These are phyloP conservation scores for Botrytis pseudocinerea DNA, from an alignment of 2,329 filamentous ascomycete species.

Conservation along the genomic window DNA sequence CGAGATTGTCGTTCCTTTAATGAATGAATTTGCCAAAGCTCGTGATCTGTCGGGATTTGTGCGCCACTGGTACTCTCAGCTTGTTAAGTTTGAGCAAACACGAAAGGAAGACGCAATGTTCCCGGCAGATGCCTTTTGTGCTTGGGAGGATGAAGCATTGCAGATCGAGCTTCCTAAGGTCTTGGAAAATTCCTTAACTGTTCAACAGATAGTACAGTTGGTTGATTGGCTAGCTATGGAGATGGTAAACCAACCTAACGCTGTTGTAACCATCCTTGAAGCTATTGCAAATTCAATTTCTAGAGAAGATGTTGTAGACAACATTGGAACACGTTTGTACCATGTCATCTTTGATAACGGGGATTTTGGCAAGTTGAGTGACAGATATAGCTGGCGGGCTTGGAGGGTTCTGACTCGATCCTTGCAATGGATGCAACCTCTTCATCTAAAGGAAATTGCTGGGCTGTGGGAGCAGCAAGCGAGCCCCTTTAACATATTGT, in stretches of 20 bases:
- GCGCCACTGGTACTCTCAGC: constrained; percentile 43
- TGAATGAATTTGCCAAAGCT: constrained; percentile 45
- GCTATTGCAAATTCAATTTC: constrained; percentile 44
- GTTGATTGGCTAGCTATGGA: constrained; percentile 42
- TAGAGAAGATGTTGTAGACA: constrained; percentile 41
- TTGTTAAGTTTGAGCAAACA: constrained; percentile 37
- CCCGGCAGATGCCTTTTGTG: constrained; percentile 29
- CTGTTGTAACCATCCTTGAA: constrained; percentile 43
- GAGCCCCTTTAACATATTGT: constrained; percentile 31
- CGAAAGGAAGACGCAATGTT: constrained; percentile 26
- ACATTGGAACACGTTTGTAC: constrained; percentile 41
- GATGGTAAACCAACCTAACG: constrained; percentile 30
- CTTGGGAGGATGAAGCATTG: constrained; percentile 40
- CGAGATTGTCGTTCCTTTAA: constrained; percentile 44
- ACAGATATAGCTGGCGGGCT: constrained; percentile 37
- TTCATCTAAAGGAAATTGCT: constrained; percentile 29
- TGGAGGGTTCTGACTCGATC: constrained; percentile 37
- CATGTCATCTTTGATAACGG: constrained; percentile 39
- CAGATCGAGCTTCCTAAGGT: constrained; percentile 35
- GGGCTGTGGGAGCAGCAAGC: constrained; percentile 30
- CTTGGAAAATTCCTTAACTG: constrained; percentile 44
- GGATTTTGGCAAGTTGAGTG: constrained; percentile 31
- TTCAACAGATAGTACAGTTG: constrained; percentile 43
- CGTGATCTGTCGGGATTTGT: constrained; percentile 46
- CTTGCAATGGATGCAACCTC: constrained; percentile 29